phyloP scores from a whole-genome alignment of 805 yeast species.

The Candida yuanshanica region DNA sequence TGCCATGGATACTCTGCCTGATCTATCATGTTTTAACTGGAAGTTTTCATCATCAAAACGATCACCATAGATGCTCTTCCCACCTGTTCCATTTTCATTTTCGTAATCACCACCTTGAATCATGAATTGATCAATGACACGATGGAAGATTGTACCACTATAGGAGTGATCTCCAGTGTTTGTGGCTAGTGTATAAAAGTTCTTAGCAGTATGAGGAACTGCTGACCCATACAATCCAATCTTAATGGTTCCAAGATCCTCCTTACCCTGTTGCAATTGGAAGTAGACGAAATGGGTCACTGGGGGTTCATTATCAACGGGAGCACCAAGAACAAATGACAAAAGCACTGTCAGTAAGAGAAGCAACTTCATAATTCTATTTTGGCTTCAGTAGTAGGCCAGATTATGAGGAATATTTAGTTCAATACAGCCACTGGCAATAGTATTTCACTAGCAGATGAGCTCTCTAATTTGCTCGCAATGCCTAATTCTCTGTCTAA shows the following conservation, averaged over 20 bases:
- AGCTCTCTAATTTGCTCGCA: too few species aligned
- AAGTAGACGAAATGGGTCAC: conserved; percentile 23
- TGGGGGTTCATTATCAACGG: conserved; percentile 20
- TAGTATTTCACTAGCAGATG: too few species aligned
- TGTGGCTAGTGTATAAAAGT: conserved; percentile 47
- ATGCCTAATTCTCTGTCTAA: too few species aligned
- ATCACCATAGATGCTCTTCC: conserved; percentile 72
- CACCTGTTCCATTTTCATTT: conserved; percentile 62
- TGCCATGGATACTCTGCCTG: conserved; percentile 68
- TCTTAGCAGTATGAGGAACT: conserved; percentile 57
- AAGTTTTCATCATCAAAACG: conserved; percentile 76
- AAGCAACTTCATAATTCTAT: conserved; percentile 16
- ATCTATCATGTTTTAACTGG: conserved; percentile 58
- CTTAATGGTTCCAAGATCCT: conserved; percentile 30
- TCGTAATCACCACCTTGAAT: conserved; percentile 88
- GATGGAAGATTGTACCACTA: conserved; percentile 61
- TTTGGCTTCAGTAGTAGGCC: too few species aligned
- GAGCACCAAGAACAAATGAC: conserved; percentile 6
- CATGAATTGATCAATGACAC: conserved; percentile 69
- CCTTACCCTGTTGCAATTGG: conserved; percentile 17
- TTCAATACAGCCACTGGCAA: too few species aligned
- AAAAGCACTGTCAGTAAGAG: conserved; percentile 5
- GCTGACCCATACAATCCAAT: conserved; percentile 62
- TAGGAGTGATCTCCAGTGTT: conserved; percentile 33
- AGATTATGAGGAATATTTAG: too few species aligned